These are phyloP conservation scores for Musa balbisiana DNA, from an alignment of 202 grass and related monocot genomes.

Conservation along the genomic window DNA sequence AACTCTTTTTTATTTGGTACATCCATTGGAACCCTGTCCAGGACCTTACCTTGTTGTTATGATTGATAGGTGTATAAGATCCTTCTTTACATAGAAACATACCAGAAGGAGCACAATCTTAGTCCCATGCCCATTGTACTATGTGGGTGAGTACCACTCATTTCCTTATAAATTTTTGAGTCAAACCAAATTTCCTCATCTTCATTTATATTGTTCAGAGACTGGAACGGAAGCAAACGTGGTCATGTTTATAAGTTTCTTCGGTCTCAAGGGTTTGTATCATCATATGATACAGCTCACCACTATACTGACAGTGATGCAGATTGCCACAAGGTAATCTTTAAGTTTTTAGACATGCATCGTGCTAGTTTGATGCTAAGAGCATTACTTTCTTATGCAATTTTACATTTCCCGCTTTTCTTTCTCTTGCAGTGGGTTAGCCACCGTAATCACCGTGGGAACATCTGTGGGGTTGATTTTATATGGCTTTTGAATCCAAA, in stretches of 20 bases:
- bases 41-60: not conserved
- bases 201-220: constrained; percentile 3
- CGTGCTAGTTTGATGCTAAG: not conserved
- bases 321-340: constrained; percentile 12
- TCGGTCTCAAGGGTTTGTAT: constrained; percentile 15
- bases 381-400: too few species aligned
- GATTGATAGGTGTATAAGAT: constrained; percentile 19
- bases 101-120: constrained; percentile 19
- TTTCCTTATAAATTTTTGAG: not conserved
- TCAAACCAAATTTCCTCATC: not conserved
- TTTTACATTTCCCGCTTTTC: not conserved
- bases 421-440: constrained; percentile 11
- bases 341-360: not conserved
- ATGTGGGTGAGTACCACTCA: constrained; percentile 3
- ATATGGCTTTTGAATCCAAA: constrained; percentile 25
- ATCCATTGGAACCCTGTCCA: not conserved
- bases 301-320: constrained; percentile 16
- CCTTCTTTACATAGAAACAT: constrained; percentile 12
- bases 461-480: constrained; percentile 21
- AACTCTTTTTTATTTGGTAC: not conserved
- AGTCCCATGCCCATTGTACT: constrained; percentile 10
- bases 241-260: constrained; percentile 24
- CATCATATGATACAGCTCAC: constrained; percentile 20
- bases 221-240: constrained; percentile 22
- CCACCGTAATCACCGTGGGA: constrained; percentile 15